Evolutionary conservation across 495 filamentous ascomycete species (phyloP).

Genomic region (Recurvomyces mirabilis): DNA sequence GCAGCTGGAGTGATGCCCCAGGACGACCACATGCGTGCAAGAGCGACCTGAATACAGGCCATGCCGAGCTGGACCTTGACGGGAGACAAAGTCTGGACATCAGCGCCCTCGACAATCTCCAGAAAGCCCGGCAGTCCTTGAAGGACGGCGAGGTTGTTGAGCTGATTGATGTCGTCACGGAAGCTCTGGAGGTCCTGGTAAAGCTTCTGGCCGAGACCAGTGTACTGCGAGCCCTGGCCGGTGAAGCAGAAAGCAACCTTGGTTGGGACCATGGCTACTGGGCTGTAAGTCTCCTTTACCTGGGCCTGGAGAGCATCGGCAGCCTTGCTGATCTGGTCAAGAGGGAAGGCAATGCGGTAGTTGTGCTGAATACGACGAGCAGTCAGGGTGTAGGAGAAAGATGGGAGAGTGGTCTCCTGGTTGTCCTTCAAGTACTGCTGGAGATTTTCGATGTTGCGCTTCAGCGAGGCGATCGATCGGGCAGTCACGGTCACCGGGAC

Average conservation of each 20-base stretch:
- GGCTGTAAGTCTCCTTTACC: constrained; percentile 34
- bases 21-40: constrained; percentile 67
- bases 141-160: constrained; percentile 53
- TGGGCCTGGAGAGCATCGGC: constrained; percentile 31
- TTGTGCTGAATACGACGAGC: constrained; percentile 38
- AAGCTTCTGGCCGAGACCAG: constrained; percentile 60
- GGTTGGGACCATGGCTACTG: constrained; percentile 35
- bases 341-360: constrained; percentile 33
- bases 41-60: constrained; percentile 72
- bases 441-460: constrained; percentile 42
- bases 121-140: constrained; percentile 63
- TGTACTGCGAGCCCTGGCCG: constrained; percentile 42
- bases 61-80: constrained; percentile 69
- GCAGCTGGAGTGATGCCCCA: constrained; percentile 66
- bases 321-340: constrained; percentile 31
- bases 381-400: constrained; percentile 35
- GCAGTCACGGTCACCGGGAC: constrained; percentile 45
- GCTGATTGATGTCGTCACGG: constrained; percentile 55
- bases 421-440: constrained; percentile 42
- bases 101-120: constrained; percentile 53
- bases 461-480: constrained; percentile 42
- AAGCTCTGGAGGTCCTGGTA: constrained; percentile 57
- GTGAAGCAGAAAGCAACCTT: constrained; percentile 43
- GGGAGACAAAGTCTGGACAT: constrained; percentile 52
- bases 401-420: constrained; percentile 33